Conservation (phyloP, 2,329 filamentous ascomycete species). For the Rhynchosporium graminicola region DNA sequence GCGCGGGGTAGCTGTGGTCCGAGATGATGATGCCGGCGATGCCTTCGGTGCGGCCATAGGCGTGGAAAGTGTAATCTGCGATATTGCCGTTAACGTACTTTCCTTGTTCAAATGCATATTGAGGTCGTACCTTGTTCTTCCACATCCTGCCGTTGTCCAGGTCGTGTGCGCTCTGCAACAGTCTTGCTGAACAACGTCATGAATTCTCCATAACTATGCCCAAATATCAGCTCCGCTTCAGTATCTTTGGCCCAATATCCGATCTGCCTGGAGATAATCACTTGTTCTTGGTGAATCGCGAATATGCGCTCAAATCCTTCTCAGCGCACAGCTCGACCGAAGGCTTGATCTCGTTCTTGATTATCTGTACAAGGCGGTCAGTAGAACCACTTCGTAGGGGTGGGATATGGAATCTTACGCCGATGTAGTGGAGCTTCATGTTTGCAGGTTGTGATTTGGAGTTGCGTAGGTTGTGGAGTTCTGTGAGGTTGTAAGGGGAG, state of each 20-base stretch:
- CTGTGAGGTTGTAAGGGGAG: background rate
- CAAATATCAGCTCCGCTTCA: conserved; percentile 9
- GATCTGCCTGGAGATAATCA: conserved; percentile 42
- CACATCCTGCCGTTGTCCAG: conserved; percentile 82
- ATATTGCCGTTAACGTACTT: background rate
- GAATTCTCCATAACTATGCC: conserved; percentile 57
- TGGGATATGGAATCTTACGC: conserved; percentile 53
- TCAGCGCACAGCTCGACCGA: conserved; percentile 75
- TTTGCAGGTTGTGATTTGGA: background rate
- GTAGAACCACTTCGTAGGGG: conserved; percentile 21
- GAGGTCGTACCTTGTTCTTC: conserved; percentile 69
- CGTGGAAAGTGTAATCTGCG: conserved; percentile 74
- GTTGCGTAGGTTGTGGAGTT: background rate
- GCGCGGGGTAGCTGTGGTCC: conserved; percentile 71
- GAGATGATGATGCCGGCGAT: conserved; percentile 77
- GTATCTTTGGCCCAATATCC: background rate
- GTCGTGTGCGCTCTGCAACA: conserved; percentile 79
- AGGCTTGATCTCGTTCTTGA: conserved; percentile 77
- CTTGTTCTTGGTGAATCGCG: conserved; percentile 75
- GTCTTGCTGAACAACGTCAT: conserved; percentile 86
- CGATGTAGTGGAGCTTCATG: conserved; percentile 65
- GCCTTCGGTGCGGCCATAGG: conserved; percentile 73
- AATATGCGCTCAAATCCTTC: conserved; percentile 77
- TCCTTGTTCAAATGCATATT: background rate
- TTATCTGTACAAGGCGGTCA: conserved; percentile 57